Base-by-base conservation (phyloP, 2,329 filamentous ascomycete genomes). In the Periconia digitata region DNA sequence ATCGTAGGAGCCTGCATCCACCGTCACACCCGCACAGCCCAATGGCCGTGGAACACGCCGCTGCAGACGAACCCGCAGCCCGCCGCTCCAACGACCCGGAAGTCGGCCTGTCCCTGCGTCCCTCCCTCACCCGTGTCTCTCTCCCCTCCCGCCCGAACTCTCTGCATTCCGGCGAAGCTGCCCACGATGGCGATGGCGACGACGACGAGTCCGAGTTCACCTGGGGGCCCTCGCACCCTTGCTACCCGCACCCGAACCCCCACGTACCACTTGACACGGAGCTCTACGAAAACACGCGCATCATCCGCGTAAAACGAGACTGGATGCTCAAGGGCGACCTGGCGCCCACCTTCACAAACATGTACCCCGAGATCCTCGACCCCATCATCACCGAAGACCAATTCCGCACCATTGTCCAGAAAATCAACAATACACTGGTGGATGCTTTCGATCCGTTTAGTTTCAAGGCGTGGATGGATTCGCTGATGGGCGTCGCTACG, bases 351-450 rank as follows among this genome's bases (percentile, higher is more conserved):
- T 97, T 95, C 67, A 94, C 90, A 15, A 96, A 97, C 62, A 78
- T 96, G 2, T 99, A 99, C 63, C 94, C 94, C 0, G 94, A 99
- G 67, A 95, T 99, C 49, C 78, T 99, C 7, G 92, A 96, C 57
- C 90, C 91, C 0, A 84, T 92, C 24, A 75, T 99, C 37, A 81
- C 84, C 1, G 94, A 99, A 70, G 85, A 86, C 50, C 90, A 95
- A 60, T 99, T 99, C 65, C 84, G 94, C 3, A 79, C 79, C 10
- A 75, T 97, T 23, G 84, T 99, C 46, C 85, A 91, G 50, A 88
- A 85, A 62, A 79, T 97, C 45, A 99, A 99, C 64, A 74, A 81
- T 12, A 85, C 90, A 54, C 75, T 97, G 15, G 75, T 87, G 34
- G 80, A 80, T n/a, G 85, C 87, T 0, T 96, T 95, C 69, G 84